Conservation (phyloP, 805 yeast genomes). For the Yarrowia sp. region DNA sequence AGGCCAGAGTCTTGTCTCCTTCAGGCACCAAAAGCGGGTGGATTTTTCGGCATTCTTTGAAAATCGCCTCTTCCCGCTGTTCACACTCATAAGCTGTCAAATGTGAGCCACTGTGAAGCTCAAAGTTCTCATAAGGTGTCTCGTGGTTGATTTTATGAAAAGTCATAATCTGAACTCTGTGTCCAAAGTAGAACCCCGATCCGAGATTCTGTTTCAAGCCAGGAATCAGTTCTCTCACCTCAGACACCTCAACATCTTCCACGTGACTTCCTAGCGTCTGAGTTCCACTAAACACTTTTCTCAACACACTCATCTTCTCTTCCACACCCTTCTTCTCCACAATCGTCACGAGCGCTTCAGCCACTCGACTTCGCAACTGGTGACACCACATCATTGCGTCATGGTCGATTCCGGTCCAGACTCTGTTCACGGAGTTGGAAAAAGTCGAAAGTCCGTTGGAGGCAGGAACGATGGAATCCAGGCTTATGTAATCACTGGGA, state of each 20-base stretch:
- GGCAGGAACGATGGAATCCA: constrained; percentile 73
- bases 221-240: constrained; percentile 36
- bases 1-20: neutral
- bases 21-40: neutral
- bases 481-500: constrained; percentile 88
- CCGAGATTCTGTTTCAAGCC: neutral
- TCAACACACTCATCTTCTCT: constrained; percentile 66
- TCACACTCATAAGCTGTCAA: neutral
- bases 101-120: neutral
- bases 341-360: constrained; percentile 63
- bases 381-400: constrained; percentile 97
- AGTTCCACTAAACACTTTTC: constrained; percentile 51
- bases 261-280: constrained; percentile 41
- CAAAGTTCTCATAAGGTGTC: neutral
- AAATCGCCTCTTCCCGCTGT: neutral
- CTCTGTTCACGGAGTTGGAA: constrained; percentile 84
- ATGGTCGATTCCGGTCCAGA: constrained; percentile 95
- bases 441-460: constrained; percentile 81
- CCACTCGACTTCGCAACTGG: constrained; percentile 74
- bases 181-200: constrained; percentile 36
- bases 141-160: neutral
- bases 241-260: constrained; percentile 16
- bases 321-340: constrained; percentile 56
- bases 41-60: constrained; percentile 4
- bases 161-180: constrained; percentile 39